phyloP scores from a whole-genome alignment of 2,329 filamentous ascomycete species.

The Elsinoe perseae region DNA sequence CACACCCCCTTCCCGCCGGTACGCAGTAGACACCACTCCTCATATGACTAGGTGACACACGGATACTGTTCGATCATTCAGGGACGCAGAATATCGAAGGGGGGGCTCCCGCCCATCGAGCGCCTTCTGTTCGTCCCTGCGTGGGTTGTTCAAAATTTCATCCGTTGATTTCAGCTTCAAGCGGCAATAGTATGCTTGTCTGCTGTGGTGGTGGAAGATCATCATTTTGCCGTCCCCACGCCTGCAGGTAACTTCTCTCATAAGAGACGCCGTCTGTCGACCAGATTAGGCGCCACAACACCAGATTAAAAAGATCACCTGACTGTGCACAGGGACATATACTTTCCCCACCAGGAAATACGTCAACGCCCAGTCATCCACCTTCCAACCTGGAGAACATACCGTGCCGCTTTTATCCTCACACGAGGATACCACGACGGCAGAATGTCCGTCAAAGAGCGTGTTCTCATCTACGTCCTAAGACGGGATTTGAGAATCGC shows the following conservation, averaged over 20 bases:
- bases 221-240: conserved; percentile 1
- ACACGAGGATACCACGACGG: neutral
- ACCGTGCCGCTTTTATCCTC: neutral
- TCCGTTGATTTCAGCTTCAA: neutral
- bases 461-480: conserved; percentile 61
- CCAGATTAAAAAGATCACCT: neutral
- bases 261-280: neutral
- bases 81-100: neutral
- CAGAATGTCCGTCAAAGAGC: conserved; percentile 20
- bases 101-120: conserved; percentile 3
- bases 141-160: neutral
- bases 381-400: neutral
- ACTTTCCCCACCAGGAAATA: neutral
- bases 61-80: neutral
- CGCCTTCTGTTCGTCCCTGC: conserved; percentile 6
- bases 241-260: neutral
- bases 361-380: neutral
- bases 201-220: neutral
- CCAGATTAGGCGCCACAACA: neutral
- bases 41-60: conserved; percentile 5
- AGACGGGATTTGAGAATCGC: conserved; percentile 64
- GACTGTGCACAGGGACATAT: conserved; percentile 4
- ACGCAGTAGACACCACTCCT: neutral
- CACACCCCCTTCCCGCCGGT: neutral
- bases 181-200: neutral